Evolutionary conservation across 768 basidiomycete genomes (phyloP).

Genomic region (Polyporus arcularius): DNA sequence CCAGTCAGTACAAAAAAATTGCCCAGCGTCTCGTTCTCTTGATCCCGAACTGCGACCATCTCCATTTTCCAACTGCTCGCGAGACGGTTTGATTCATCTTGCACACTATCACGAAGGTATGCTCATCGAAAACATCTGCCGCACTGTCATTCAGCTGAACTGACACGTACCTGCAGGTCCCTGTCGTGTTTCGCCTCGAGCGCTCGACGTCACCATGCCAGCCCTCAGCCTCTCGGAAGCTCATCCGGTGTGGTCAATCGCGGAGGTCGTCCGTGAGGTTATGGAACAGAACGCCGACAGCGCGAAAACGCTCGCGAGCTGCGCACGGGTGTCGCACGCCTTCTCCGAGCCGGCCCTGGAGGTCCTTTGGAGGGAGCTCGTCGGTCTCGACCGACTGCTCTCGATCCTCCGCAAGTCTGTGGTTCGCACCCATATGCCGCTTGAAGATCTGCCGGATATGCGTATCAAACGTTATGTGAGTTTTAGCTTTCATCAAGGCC

Average conservation of each 20-base stretch:
- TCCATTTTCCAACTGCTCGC: too few relatives aligned
- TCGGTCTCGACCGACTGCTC: neutral
- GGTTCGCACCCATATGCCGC: neutral
- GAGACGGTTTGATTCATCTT: too few relatives aligned
- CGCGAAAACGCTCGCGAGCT: neutral
- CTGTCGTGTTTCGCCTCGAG: too few relatives aligned
- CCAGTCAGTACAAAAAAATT: too few relatives aligned
- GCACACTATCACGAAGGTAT: too few relatives aligned
- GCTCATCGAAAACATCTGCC: too few relatives aligned
- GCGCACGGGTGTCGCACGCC: conserved; percentile 4
- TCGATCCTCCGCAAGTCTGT: neutral
- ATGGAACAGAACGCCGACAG: conserved; percentile 3
- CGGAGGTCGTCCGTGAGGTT: conserved; percentile 8
- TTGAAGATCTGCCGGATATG: neutral
- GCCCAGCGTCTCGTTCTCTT: too few relatives aligned
- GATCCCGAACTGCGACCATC: too few relatives aligned
- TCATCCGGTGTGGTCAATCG: neutral
- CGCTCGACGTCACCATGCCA: too few relatives aligned
- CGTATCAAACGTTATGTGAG: neutral
- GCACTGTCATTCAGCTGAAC: too few relatives aligned
- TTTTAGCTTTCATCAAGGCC: neutral
- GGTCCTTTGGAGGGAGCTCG: neutral
- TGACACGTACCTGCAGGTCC: too few relatives aligned
- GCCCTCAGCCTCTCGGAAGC: too few relatives aligned
- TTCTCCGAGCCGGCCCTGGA: conserved; percentile 3